phyloP scores from a whole-genome alignment of 768 basidiomycete genomes.

The Pisolithus marmoratus region DNA sequence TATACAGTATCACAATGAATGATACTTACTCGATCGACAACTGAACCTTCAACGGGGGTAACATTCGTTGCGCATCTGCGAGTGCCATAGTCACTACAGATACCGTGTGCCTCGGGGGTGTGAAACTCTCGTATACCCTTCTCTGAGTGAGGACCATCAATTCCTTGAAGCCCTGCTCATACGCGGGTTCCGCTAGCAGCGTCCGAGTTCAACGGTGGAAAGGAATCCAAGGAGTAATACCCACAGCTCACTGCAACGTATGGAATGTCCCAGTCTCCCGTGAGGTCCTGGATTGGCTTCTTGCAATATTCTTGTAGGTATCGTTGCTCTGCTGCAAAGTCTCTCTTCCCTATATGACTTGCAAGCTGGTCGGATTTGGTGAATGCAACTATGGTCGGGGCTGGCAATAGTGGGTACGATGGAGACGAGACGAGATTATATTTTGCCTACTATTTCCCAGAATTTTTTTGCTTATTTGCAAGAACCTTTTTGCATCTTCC shows the following conservation, averaged over 20 bases:
- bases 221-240: no score
- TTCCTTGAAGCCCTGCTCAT: neutral
- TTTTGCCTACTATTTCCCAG: conserved; percentile 1
- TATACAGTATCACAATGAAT: neutral
- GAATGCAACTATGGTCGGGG: neutral
- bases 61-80: no score
- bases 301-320: neutral
- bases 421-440: neutral
- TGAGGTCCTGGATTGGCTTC: neutral
- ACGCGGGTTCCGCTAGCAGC: neutral
- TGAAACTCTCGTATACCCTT: neutral
- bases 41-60: no score
- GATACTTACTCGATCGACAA: neutral
- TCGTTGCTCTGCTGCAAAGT: neutral
- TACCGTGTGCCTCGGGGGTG: no score
- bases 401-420: neutral
- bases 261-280: neutral
- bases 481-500: neutral
- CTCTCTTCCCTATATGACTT: neutral
- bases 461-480: neutral
- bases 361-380: no score
- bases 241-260: neutral
- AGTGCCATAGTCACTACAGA: no score
- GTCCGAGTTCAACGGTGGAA: no score
- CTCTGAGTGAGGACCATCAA: neutral